These are phyloP conservation scores for Citrus glauca DNA, from an alignment of 345 rosid species.

Conservation along the genomic window DNA sequence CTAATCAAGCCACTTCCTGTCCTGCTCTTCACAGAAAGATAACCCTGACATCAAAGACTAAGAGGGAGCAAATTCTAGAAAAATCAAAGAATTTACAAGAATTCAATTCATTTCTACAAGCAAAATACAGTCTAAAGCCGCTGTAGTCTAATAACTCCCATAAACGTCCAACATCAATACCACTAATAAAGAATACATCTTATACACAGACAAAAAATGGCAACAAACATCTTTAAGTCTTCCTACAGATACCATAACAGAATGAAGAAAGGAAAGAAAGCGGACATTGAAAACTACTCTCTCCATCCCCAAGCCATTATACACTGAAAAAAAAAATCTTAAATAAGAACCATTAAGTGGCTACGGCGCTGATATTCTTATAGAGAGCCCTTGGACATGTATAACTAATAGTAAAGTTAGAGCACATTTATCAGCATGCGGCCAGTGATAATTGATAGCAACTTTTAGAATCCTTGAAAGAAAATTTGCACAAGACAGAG, in stretches of 20 bases:
- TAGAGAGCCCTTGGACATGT: neutral
- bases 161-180: neutral
- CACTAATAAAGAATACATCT: neutral
- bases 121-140: neutral
- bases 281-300: neutral
- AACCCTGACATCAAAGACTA: neutral
- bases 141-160: neutral
- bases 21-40: conserved; percentile 67
- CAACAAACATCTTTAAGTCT: neutral
- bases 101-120: neutral
- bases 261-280: neutral
- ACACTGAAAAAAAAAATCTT: neutral
- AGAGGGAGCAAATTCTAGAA: neutral
- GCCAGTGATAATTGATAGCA: neutral
- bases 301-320: neutral
- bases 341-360: neutral
- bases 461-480: neutral
- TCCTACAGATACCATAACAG: neutral
- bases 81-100: neutral
- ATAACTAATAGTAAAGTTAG: neutral
- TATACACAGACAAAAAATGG: neutral
- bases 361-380: too few relatives aligned
- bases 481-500: neutral
- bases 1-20: conserved; percentile 88
- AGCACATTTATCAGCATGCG: neutral